These are phyloP conservation scores for Nothopassalora personata DNA, from an alignment of 2,329 filamentous ascomycete genomes.

Conservation along the genomic window DNA sequence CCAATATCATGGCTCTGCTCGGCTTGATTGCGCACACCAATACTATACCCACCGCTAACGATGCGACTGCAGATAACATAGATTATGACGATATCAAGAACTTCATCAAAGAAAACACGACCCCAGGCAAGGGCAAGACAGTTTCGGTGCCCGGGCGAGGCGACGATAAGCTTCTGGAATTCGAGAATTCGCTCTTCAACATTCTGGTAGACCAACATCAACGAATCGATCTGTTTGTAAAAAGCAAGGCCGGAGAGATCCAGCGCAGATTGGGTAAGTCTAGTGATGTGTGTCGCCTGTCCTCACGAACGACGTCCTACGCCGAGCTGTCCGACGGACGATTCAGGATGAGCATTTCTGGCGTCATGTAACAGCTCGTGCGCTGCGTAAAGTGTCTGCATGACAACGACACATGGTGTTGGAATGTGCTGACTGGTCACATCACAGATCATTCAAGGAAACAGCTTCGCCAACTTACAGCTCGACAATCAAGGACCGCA, in stretches of 20 bases:
- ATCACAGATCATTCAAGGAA: constrained; percentile 15
- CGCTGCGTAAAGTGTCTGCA: neutral
- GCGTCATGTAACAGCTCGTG: neutral
- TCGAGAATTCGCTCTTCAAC: constrained; percentile 66
- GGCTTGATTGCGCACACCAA: constrained; percentile 4
- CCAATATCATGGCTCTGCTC: constrained; percentile 4
- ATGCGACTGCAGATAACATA: constrained; percentile 61
- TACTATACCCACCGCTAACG: constrained; percentile 6
- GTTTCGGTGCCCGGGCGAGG: constrained; percentile 68
- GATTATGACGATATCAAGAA: constrained; percentile 85
- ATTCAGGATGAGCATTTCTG: neutral
- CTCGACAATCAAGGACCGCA: constrained; percentile 14
- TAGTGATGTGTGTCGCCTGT: neutral
- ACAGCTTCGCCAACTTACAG: constrained; percentile 25
- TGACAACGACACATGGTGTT: neutral
- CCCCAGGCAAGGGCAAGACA: constrained; percentile 61
- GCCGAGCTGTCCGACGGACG: neutral
- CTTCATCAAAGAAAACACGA: constrained; percentile 75
- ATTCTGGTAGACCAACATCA: constrained; percentile 71
- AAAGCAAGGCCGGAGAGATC: constrained; percentile 75
- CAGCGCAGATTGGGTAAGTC: constrained; percentile 60
- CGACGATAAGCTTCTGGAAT: constrained; percentile 48
- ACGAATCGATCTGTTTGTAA: constrained; percentile 71
- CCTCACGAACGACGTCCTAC: neutral
- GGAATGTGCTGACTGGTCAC: neutral